Evolutionary conservation across 768 basidiomycete species (phyloP).

Genomic region (Boletus subcaerulescens): DNA sequence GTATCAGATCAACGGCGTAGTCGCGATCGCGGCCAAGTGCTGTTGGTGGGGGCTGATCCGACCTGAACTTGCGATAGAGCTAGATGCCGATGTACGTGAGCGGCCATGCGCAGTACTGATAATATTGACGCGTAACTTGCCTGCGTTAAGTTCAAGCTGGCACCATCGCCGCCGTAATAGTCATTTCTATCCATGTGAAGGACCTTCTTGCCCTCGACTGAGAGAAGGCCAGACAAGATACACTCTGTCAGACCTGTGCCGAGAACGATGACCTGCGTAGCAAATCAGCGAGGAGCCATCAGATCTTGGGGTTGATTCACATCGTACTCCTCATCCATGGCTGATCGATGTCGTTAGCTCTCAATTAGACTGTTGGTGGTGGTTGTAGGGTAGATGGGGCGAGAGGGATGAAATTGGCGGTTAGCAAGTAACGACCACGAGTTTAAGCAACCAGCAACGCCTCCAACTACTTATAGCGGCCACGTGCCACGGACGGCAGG

Average conservation of each 20-base stretch:
- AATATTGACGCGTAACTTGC: slow-evolving; percentile 40
- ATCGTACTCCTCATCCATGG: slow-evolving; percentile 99
- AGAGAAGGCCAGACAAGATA: slow-evolving; percentile 94
- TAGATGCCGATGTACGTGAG: slow-evolving; percentile 36
- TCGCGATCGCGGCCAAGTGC: slow-evolving; percentile 96
- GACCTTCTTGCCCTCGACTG: slow-evolving; percentile 99
- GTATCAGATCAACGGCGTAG: slow-evolving; percentile 96
- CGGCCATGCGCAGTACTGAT: background rate
- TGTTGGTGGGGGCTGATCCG: slow-evolving; percentile 67
- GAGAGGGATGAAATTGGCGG: slow-evolving; percentile 5
- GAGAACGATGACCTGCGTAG: slow-evolving; percentile 74
- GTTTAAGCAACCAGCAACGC: background rate
- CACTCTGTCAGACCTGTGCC: slow-evolving; percentile 99
- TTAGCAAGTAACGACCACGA: slow-evolving; percentile 15
- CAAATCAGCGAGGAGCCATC: slow-evolving; percentile 10
- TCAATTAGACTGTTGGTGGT: slow-evolving; percentile 9
- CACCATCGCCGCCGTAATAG: slow-evolving; percentile 98
- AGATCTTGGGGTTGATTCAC: slow-evolving; percentile 42
- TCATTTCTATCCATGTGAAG: slow-evolving; percentile 99
- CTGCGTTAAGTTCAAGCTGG: slow-evolving; percentile 96
- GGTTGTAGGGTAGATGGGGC: slow-evolving; percentile 9
- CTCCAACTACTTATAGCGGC: slow-evolving; percentile 28
- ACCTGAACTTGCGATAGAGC: slow-evolving; percentile 96
- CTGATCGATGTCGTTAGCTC: slow-evolving; percentile 17
- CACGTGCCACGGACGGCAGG: slow-evolving; percentile 22